A percentile compares a stretch with the other conserved stretches of the same genome.
phyloP scores from a whole-genome alignment of 768 basidiomycete species.

The Boletellus ananas region DNA sequence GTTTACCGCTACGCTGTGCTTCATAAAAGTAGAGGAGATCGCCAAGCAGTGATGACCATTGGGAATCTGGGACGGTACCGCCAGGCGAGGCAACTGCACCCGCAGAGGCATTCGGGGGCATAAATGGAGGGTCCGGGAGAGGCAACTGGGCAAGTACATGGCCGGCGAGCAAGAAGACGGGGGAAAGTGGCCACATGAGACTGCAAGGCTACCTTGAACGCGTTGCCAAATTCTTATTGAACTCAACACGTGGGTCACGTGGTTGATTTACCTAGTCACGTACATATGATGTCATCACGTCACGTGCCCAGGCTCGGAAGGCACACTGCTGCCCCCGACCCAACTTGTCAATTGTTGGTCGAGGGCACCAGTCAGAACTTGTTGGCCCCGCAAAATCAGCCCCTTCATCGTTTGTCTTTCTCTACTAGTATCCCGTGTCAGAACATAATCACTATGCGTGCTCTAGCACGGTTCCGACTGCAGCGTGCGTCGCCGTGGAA shows the following conservation, averaged over 20 bases:
- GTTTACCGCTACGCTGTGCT: slow-evolving; percentile 78
- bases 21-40: slow-evolving; percentile 87
- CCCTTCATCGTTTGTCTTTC: too few relatives aligned
- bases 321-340: too few relatives aligned
- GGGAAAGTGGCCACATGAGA: slow-evolving; percentile 20
- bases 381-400: too few relatives aligned
- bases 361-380: too few relatives aligned
- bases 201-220: not conserved
- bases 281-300: slow-evolving; percentile 12
- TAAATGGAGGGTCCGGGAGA: slow-evolving; percentile 60
- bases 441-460: too few relatives aligned
- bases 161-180: slow-evolving; percentile 18
- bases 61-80: slow-evolving; percentile 53
- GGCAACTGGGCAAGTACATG: slow-evolving; percentile 51
- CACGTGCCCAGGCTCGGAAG: too few relatives aligned
- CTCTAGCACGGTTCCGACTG: too few relatives aligned
- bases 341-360: too few relatives aligned
- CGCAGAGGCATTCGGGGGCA: slow-evolving; percentile 55
- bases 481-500: too few relatives aligned
- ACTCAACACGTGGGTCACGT: slow-evolving; percentile 23
- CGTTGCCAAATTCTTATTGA: not conserved
- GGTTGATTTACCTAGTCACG: slow-evolving; percentile 10
- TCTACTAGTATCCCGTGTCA: too few relatives aligned
- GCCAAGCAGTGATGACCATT: slow-evolving; percentile 82
- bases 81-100: slow-evolving; percentile 49